Base-by-base conservation (phyloP, 2,329 filamentous ascomycete species). In the Fusarium falciforme region DNA sequence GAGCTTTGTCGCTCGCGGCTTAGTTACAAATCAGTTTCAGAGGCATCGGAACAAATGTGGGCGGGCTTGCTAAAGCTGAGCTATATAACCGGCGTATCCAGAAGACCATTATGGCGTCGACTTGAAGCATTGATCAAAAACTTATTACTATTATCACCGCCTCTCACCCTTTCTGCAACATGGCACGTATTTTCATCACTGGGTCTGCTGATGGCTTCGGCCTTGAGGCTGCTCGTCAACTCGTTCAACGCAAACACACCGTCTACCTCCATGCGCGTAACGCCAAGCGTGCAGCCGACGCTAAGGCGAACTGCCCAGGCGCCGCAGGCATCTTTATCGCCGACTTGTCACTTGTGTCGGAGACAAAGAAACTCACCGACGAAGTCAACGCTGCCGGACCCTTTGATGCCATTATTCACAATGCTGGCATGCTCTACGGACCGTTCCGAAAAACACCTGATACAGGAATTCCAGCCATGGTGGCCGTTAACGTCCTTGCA, bases 181-280 rank as follows among this genome's bases (percentile, higher is more conserved):
- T 78, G 76, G 74, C 62, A 22, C 75, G 75, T 22, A 72, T 78
- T 49, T 72, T 78, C 52, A 77, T 78, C 35, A 78, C 76, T 5
- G 76, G 76, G 7, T 77, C 76, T 29, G 71, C 73, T 27, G 76
- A 78, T n/a, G 76, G 76, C 44, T 72, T 78, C 36, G 76, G 75
- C 61, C 66, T 76, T 25, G 74, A 72, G 42, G 59, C 75, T 38
- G 75, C 76, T 36, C 74, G 74, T 25, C 75, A 76, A 35, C 75
- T 78, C 5, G 59, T 75, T 17, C 64, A 77, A 25, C 72, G 70
- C 22, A 72, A 70, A 22, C 70, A 78, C 54, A 64, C 66, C 14
- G 76, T 78, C 57, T 74, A 72, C 52, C 75, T 78, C 27, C 76
- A 78, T 36, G 75, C 73, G 1, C 72, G 75, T 11, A 77, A 61